Evolutionary conservation across 306 rosid genomes (phyloP).

Genomic region (Quercus robur): DNA sequence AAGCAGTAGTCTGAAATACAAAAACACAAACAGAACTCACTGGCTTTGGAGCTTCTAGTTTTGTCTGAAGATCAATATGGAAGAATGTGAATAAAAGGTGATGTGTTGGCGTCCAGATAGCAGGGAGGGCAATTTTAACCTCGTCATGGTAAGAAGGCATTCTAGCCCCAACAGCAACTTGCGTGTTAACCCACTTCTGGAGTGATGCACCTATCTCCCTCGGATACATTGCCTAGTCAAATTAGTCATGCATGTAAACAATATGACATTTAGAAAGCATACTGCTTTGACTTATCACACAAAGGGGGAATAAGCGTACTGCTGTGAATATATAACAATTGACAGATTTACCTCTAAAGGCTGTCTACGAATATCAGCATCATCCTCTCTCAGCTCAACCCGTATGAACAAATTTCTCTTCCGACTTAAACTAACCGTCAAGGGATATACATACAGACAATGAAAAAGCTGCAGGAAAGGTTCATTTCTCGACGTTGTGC

Average conservation of each 20-base stretch:
- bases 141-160: slow-evolving; percentile 81
- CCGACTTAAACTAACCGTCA: slow-evolving; percentile 92
- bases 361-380: slow-evolving; percentile 79
- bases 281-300: background rate
- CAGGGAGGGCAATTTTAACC: slow-evolving; percentile 92
- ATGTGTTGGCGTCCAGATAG: slow-evolving; percentile 89
- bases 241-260: slow-evolving; percentile 24
- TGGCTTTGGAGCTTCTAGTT: slow-evolving; percentile 91
- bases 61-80: slow-evolving; percentile 94
- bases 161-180: slow-evolving; percentile 88
- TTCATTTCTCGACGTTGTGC: slow-evolving; percentile 91
- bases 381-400: slow-evolving; percentile 90
- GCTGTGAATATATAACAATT: slow-evolving; percentile 6
- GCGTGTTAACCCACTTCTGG: slow-evolving; percentile 85
- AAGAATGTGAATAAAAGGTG: slow-evolving; percentile 86
- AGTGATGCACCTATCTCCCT: slow-evolving; percentile 67
- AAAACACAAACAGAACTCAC: slow-evolving; percentile 41
- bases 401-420: slow-evolving; percentile 91
- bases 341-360: slow-evolving; percentile 74
- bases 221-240: slow-evolving; percentile 76
- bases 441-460: slow-evolving; percentile 88
- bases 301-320: background rate
- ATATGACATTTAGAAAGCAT: background rate
- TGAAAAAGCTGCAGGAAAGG: slow-evolving; percentile 99
- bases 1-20: slow-evolving; percentile 14